Evolutionary conservation across 2,329 filamentous ascomycete species (phyloP).

Genomic region (Calonectria ilicicola): DNA sequence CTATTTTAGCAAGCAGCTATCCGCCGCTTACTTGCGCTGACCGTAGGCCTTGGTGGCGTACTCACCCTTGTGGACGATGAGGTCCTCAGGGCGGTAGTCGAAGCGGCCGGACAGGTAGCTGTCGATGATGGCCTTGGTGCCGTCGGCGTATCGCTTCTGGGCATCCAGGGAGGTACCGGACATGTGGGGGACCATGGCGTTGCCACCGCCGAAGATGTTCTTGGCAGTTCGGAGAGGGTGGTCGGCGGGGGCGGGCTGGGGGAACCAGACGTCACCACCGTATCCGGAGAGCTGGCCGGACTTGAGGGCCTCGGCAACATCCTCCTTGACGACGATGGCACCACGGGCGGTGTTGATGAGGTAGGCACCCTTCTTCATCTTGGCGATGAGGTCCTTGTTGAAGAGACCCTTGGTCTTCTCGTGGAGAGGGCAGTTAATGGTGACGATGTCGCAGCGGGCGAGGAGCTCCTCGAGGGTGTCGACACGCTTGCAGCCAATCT

Average conservation of each 20-base stretch:
- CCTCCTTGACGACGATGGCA: constrained; percentile 99
- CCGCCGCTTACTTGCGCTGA: constrained; percentile 62
- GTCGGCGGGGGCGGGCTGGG: constrained; percentile 93
- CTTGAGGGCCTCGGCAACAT: constrained; percentile 94
- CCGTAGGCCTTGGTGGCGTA: constrained; percentile 97
- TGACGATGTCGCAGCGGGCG: constrained; percentile 94
- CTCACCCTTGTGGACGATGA: constrained; percentile 90
- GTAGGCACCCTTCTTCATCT: constrained; percentile 99
- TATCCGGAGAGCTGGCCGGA: constrained; percentile 91
- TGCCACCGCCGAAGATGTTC: constrained; percentile 96
- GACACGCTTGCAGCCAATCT: constrained; percentile 94
- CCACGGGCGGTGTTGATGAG: constrained; percentile 98
- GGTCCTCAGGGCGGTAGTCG: constrained; percentile 90
- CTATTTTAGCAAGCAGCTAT: constrained; percentile 4
- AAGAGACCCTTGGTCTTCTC: constrained; percentile 97
- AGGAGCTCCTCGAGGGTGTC: constrained; percentile 93
- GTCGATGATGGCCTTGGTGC: constrained; percentile 89
- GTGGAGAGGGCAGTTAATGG: constrained; percentile 99
- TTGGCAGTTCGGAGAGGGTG: constrained; percentile 93
- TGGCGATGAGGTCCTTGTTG: constrained; percentile 97
- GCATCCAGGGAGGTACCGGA: constrained; percentile 98
- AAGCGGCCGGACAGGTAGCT: constrained; percentile 89
- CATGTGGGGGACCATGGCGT: constrained; percentile 99
- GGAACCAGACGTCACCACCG: constrained; percentile 95
- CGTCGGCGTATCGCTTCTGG: constrained; percentile 90